A percentile compares a stretch with the other conserved stretches of the same genome.
phyloP scores from a whole-genome alignment of 371 early-diverging fungal genomes.

The Mucor mucedo region DNA sequence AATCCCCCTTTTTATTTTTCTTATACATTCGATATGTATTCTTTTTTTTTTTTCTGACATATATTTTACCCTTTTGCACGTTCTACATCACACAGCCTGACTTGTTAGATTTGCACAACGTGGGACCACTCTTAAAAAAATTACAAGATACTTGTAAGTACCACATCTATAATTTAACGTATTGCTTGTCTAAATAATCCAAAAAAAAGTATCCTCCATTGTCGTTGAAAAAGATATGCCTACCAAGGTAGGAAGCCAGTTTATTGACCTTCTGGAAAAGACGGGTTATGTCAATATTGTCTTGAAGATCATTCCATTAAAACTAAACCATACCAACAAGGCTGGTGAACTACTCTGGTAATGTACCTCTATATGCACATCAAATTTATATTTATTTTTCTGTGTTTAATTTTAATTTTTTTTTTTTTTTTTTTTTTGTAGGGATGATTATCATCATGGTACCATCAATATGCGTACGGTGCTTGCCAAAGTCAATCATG shows the following conservation, averaged over 20 bases:
- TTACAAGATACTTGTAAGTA: conserved; percentile 3
- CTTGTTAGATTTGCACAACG: background rate
- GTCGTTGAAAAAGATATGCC: background rate
- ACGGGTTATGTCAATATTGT: conserved; percentile 9
- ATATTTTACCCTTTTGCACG: background rate
- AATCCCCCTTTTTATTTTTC: background rate
- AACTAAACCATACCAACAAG: conserved; percentile 25
- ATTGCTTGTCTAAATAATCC: background rate
- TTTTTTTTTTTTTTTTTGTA: too few species aligned
- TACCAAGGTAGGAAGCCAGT: conserved; percentile 1
- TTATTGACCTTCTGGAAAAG: conserved; percentile 5
- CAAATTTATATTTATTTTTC: too few species aligned
- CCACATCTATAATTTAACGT: background rate
- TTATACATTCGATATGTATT: too few species aligned
- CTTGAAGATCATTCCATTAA: conserved; percentile 5
- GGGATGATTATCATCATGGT: conserved; percentile 32
- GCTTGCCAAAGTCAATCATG: conserved; percentile 12
- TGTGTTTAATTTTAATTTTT: background rate
- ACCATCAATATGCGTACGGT: conserved; percentile 19
- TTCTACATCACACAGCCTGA: conserved; percentile 1
- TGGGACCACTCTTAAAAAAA: conserved; percentile 1
- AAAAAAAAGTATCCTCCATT: background rate
- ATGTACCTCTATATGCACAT: background rate
- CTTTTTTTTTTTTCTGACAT: too few species aligned
- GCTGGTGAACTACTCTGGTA: conserved; percentile 24